Evolutionary conservation across 2,329 filamentous ascomycete species (phyloP), one percentile per base, ranked within the genome.

Genomic region (Sclerotinia borealis): DNA sequence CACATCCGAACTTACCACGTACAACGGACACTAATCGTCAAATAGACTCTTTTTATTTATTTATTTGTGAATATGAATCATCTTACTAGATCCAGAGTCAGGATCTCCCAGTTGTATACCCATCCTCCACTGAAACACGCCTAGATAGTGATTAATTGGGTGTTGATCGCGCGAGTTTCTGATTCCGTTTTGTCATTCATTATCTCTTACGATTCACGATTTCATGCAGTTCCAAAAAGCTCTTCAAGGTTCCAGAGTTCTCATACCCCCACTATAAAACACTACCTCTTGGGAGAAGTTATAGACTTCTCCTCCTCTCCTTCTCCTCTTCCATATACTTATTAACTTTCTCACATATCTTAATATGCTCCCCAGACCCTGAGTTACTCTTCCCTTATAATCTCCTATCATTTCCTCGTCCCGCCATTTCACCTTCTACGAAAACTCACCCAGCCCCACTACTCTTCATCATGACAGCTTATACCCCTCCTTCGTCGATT

Each of bases 401-500:
- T 55, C 10, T 10, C 13, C 31, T 19, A 8, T 43, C 7, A 41
- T 31, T 27, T 36, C 39, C 37, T 31, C 13, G n/a, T 15, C 13
- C 25, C 25, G 22, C 27, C 50, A 22, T 1, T 55, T 6, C 15
- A 55, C 52, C 17, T 19, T 55, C 36, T 54, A 27, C 25, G n/a
- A 39, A 31, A 29, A 19, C 37, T 29, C 25, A 31, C n/a, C 13
- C n/a, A 15, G 8, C n/a, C n/a, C 22, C 54, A 45, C 39, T 45
- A 34, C 36, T 52, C 22, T 56, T 43, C 19, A 34, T 19, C 13
- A 56, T 56, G 54, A 8, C 54, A 45, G 54, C 59, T 52, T 58
- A 50, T 34, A 59, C 61, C 25, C 50, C 64, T 27, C 63, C 66
- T 43, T 61, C 81, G 80, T 83, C 82, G 25, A 80, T 91, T 70